Conservation (phyloP, 805 yeast genomes). For the Cyberlindnera mrakii region DNA sequence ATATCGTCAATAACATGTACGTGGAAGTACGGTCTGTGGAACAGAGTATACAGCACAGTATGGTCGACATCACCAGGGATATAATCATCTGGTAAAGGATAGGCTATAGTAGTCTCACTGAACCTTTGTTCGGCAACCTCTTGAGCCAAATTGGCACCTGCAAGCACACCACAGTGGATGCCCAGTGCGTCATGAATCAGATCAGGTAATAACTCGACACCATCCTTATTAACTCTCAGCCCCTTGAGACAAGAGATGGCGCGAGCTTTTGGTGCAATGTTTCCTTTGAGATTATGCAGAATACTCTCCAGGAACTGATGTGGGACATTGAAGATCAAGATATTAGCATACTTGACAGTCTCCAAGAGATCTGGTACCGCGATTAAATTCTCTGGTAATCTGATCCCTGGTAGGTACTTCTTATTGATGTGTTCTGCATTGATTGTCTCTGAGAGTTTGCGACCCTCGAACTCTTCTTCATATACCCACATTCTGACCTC, state of each 20-base stretch:
- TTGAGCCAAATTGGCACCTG: constrained; percentile 94
- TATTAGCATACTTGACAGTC: constrained; percentile 72
- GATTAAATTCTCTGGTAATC: constrained; percentile 70
- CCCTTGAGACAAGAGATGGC: constrained; percentile 95
- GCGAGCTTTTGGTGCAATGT: constrained; percentile 60
- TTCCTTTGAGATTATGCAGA: constrained; percentile 65
- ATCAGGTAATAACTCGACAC: constrained; percentile 73
- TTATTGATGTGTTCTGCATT: constrained; percentile 87
- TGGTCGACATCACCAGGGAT: constrained; percentile 70
- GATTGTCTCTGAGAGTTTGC: constrained; percentile 78
- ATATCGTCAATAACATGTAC: constrained; percentile 86
- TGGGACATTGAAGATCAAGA: constrained; percentile 87
- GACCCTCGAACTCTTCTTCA: constrained; percentile 70
- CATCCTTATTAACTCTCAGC: constrained; percentile 72
- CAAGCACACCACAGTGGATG: constrained; percentile 86
- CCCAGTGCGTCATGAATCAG: constrained; percentile 71
- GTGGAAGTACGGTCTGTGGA: constrained; percentile 97
- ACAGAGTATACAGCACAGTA: constrained; percentile 62
- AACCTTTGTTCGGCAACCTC: constrained; percentile 91
- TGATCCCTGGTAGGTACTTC: constrained; percentile 79
- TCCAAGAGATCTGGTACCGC: constrained; percentile 78
- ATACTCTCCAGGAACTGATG: constrained; percentile 85
- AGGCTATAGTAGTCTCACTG: constrained; percentile 97
- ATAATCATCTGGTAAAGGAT: constrained; percentile 63
- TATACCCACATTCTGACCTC: constrained; percentile 92